A percentile compares a stretch with the other conserved stretches of the same genome.
Conservation (phyloP, 495 filamentous ascomycete genomes). For the Cenococcum geophilum region DNA sequence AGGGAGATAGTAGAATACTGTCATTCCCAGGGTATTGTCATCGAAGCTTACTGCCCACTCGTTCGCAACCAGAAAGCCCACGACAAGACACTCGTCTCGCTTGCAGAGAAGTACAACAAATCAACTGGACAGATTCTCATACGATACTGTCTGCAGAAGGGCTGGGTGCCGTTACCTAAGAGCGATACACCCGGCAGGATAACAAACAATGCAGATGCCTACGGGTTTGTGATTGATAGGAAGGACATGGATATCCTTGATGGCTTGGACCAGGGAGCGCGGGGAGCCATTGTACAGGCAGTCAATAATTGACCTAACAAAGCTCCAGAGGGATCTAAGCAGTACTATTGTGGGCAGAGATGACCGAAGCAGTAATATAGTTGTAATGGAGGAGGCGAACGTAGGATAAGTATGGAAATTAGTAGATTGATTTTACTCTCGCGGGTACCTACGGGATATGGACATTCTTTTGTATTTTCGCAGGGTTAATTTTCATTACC, state of each 20-base stretch:
- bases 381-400: no score
- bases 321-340: no score
- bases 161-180: conserved; percentile 49
- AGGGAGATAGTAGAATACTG: conserved; percentile 56
- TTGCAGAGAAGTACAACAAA: conserved; percentile 50
- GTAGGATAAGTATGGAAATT: no score
- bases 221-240: conserved; percentile 41
- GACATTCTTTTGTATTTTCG: no score
- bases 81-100: conserved; percentile 47
- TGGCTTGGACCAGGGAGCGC: conserved; percentile 35
- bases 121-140: conserved; percentile 41
- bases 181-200: conserved; percentile 45
- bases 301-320: conserved; percentile 20
- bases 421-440: no score
- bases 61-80: conserved; percentile 56
- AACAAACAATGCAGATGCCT: conserved; percentile 45
- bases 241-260: conserved; percentile 45
- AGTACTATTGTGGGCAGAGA: no score
- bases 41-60: conserved; percentile 62
- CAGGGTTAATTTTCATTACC: no score
- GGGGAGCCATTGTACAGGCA: conserved; percentile 35
- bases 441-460: no score
- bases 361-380: no score
- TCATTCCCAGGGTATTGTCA: conserved; percentile 52
- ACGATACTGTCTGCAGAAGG: conserved; percentile 45